These are phyloP conservation scores for Trichoderma sp. DNA, from an alignment of 2,329 filamentous ascomycete genomes.

Conservation along the genomic window DNA sequence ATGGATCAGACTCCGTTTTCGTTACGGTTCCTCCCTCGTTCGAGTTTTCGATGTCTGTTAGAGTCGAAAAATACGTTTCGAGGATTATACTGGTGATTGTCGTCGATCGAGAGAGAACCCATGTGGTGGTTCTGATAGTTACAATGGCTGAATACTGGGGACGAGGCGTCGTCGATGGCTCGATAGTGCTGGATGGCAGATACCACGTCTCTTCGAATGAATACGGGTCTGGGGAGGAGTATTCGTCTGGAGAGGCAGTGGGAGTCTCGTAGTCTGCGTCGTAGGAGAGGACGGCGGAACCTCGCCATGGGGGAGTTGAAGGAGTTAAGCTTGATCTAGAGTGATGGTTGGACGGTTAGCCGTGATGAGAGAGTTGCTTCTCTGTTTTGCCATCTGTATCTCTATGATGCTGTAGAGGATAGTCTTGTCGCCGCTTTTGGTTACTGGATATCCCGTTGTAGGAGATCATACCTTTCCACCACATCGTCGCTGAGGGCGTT, in stretches of 20 bases:
- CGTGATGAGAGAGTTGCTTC: neutral
- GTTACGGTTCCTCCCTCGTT: neutral
- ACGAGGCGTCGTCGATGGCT: neutral
- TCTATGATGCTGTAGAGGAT: neutral
- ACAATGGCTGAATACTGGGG: slow-evolving; percentile 3
- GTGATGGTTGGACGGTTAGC: neutral
- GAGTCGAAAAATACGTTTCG: slow-evolving; percentile 10
- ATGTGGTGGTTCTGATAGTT: neutral
- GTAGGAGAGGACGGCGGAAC: neutral
- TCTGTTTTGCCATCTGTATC: neutral
- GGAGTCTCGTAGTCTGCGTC: neutral
- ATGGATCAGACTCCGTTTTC: neutral
- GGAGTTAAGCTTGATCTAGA: neutral
- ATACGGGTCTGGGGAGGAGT: neutral
- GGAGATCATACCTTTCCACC: neutral
- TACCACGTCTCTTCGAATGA: neutral
- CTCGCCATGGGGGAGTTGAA: neutral
- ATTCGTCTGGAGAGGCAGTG: neutral
- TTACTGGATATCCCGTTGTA: neutral
- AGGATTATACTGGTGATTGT: slow-evolving; percentile 12
- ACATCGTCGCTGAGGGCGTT: neutral
- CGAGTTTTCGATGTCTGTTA: neutral
- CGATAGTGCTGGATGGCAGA: neutral
- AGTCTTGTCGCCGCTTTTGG: neutral
- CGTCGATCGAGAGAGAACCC: slow-evolving; percentile 10